Percentiles rank a stretch among this genome's conserved stretches.
These are phyloP conservation scores for Phytophthora sp. DNA, from an alignment of 352 stramenopile genomes.

Conservation along the genomic window DNA sequence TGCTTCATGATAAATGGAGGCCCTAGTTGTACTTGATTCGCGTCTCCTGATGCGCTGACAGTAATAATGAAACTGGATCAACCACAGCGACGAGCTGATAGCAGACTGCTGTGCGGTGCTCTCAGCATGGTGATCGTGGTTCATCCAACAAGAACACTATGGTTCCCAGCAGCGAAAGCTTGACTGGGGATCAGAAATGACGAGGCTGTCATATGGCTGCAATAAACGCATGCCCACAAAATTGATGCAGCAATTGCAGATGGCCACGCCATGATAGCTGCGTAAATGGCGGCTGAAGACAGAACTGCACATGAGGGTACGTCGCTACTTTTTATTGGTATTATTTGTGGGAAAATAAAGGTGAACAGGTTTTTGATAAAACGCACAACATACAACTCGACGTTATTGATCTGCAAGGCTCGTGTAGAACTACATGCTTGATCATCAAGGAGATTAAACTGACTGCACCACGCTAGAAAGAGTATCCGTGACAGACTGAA, in stretches of 20 bases:
- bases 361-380: too few relatives aligned
- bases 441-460: conserved; percentile 11
- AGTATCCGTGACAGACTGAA: conserved; percentile 12
- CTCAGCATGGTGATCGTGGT: neutral
- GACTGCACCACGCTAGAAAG: conserved; percentile 28
- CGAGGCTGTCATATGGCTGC: conserved; percentile 7
- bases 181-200: conserved; percentile 12
- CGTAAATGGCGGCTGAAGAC: too few relatives aligned
- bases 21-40: too few relatives aligned
- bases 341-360: too few relatives aligned
- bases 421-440: neutral
- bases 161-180: conserved; percentile 12
- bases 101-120: neutral
- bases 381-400: neutral
- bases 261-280: too few relatives aligned
- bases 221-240: neutral
- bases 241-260: neutral
- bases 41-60: neutral
- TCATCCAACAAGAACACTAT: neutral
- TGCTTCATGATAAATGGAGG: conserved; percentile 31
- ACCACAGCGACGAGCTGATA: neutral
- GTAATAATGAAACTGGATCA: conserved; percentile 1
- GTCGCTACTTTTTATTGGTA: too few relatives aligned
- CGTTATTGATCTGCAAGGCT: conserved; percentile 16
- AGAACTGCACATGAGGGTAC: too few relatives aligned